Evolutionary conservation across 495 filamentous ascomycete species (phyloP).

Genomic region (Tuber umbilicatum): DNA sequence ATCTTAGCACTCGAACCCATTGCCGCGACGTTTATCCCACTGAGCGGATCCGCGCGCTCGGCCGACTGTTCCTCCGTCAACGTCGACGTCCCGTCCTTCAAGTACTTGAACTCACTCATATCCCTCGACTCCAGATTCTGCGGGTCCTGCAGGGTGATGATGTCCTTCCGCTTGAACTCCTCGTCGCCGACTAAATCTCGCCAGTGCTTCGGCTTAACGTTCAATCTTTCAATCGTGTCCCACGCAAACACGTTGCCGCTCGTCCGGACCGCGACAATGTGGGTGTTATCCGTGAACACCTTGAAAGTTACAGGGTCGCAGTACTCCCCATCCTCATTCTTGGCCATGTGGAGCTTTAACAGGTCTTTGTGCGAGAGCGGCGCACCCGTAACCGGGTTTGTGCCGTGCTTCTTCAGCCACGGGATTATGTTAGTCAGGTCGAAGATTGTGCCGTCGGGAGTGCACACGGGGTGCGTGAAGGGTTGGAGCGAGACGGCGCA

Average conservation of each 20-base stretch:
- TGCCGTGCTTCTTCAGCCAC: slow-evolving; percentile 89
- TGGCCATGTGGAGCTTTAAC: slow-evolving; percentile 82
- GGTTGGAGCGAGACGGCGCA: slow-evolving; percentile 93
- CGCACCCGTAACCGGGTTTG: slow-evolving; percentile 79
- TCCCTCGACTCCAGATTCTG: slow-evolving; percentile 81
- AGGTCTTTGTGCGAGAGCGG: slow-evolving; percentile 73
- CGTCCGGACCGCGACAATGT: slow-evolving; percentile 81
- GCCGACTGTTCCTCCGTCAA: slow-evolving; percentile 57
- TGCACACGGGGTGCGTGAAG: slow-evolving; percentile 80
- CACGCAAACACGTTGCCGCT: slow-evolving; percentile 83
- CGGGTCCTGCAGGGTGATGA: slow-evolving; percentile 94
- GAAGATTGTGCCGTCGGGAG: slow-evolving; percentile 68
- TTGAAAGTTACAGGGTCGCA: slow-evolving; percentile 97
- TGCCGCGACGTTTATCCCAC: slow-evolving; percentile 38
- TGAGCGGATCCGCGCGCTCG: slow-evolving; percentile 47
- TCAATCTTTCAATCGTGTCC: slow-evolving; percentile 90
- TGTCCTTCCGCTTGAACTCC: slow-evolving; percentile 83
- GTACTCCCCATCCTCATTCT: slow-evolving; percentile 88
- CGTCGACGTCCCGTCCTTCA: slow-evolving; percentile 71
- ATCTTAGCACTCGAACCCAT: slow-evolving; percentile 55
- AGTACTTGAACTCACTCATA: slow-evolving; percentile 79
- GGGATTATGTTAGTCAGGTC: slow-evolving; percentile 78
- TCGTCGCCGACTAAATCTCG: slow-evolving; percentile 78
- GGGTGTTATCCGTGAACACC: slow-evolving; percentile 94
- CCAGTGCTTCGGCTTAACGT: slow-evolving; percentile 98